phyloP scores from a whole-genome alignment of 148 eudicot species.

The Rheum nobile region DNA sequence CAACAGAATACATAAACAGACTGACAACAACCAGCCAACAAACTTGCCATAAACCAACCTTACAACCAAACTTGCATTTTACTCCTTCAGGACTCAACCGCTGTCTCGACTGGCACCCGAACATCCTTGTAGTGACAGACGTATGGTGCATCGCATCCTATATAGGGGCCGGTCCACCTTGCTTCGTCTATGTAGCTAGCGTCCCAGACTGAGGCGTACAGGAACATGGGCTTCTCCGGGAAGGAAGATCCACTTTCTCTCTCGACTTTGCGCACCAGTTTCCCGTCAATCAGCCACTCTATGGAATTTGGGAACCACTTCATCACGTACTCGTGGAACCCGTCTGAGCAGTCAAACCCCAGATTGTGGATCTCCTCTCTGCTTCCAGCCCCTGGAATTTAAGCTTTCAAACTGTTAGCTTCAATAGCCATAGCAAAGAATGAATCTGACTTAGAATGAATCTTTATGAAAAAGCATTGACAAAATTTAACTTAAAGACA shows the following conservation, averaged over 20 bases:
- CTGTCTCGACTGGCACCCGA: conserved; percentile 19
- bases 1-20: neutral
- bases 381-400: conserved; percentile 16
- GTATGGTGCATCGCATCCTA: conserved; percentile 25
- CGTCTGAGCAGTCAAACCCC: conserved; percentile 25
- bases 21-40: neutral
- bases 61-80: neutral
- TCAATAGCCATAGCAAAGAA: neutral
- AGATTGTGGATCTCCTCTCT: conserved; percentile 21
- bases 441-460: no score
- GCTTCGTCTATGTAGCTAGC: conserved; percentile 27
- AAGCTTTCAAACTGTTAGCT: neutral
- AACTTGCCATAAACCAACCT: neutral
- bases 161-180: conserved; percentile 24
- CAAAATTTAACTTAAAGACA: neutral
- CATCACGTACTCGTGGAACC: conserved; percentile 26
- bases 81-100: neutral
- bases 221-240: conserved; percentile 24
- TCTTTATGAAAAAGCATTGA: neutral
- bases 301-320: conserved; percentile 21
- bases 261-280: conserved; percentile 12
- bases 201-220: conserved; percentile 30
- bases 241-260: conserved; percentile 4
- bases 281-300: conserved; percentile 23
- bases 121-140: conserved; percentile 24